Evolutionary conservation across 768 basidiomycete species (phyloP).

Genomic region (Lactarius evosmus): DNA sequence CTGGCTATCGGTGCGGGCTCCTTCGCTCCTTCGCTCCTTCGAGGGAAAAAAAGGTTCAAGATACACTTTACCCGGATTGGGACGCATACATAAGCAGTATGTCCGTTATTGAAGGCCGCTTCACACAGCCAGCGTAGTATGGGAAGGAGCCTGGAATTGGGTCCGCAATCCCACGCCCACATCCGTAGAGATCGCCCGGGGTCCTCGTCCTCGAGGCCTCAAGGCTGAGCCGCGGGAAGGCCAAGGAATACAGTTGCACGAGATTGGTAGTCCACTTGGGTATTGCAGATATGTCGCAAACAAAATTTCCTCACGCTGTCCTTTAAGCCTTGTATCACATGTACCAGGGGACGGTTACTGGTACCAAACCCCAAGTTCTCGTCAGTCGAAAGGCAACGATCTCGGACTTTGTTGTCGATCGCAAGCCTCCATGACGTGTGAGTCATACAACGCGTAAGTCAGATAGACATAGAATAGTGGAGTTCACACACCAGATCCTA

Average conservation of each 20-base stretch:
- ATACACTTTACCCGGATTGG: conserved; percentile 11
- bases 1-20: too few species aligned
- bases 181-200: conserved; percentile 11
- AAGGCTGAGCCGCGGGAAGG: background rate
- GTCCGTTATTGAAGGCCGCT: conserved; percentile 1
- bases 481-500: conserved; percentile 5
- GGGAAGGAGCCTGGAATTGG: conserved; percentile 19
- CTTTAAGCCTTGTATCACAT: background rate
- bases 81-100: conserved; percentile 4
- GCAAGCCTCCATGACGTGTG: background rate
- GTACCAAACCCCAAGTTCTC: background rate
- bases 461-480: background rate
- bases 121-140: conserved; percentile 9
- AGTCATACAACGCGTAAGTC: background rate
- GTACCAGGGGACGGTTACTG: background rate
- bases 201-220: conserved; percentile 9
- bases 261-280: background rate
- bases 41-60: background rate
- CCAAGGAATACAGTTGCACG: background rate
- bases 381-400: background rate
- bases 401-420: conserved; percentile 2
- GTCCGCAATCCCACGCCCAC: conserved; percentile 4
- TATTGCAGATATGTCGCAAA: background rate
- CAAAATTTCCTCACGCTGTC: background rate
- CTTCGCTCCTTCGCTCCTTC: conserved; percentile 4